Evolutionary conservation across 2,329 filamentous ascomycete species (phyloP).

Genomic region (Alternaria viburni): DNA sequence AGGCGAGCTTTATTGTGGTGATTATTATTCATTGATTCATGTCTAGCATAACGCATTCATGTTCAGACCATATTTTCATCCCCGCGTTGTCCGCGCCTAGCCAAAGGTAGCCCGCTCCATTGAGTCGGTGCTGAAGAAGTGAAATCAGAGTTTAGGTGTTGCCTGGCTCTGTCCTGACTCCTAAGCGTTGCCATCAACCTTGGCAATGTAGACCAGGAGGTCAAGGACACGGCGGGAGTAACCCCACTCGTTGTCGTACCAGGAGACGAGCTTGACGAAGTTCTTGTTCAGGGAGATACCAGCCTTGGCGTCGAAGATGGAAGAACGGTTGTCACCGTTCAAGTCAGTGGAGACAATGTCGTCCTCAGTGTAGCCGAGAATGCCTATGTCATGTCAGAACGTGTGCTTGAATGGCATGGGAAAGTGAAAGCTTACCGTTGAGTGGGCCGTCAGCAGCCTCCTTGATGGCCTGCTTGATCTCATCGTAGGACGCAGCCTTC

Average conservation of each 20-base stretch:
- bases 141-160: conserved; percentile 41
- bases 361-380: conserved; percentile 95
- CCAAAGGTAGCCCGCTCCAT: conserved; percentile 4
- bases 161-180: conserved; percentile 48
- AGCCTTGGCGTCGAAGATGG: conserved; percentile 99
- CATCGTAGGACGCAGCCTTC: conserved; percentile 85
- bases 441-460: conserved; percentile 80
- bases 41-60: conserved; percentile 33
- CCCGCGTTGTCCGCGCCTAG: conserved; percentile 12
- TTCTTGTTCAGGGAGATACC: conserved; percentile 98
- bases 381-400: conserved; percentile 61
- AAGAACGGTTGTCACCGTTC: conserved; percentile 90
- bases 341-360: conserved; percentile 93
- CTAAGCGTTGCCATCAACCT: conserved; percentile 53
- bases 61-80: conserved; percentile 23
- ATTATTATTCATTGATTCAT: conserved; percentile 35
- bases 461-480: conserved; percentile 92
- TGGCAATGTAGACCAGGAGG: conserved; percentile 55
- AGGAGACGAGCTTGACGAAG: conserved; percentile 98
- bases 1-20: conserved; percentile 18
- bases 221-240: conserved; percentile 82
- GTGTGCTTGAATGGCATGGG: neutral
- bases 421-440: conserved; percentile 70
- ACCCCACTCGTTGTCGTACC: conserved; percentile 99
- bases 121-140: conserved; percentile 8